Conservation (phyloP, 371 early-diverging fungal species). For the Cokeromyces recurvatus region DNA sequence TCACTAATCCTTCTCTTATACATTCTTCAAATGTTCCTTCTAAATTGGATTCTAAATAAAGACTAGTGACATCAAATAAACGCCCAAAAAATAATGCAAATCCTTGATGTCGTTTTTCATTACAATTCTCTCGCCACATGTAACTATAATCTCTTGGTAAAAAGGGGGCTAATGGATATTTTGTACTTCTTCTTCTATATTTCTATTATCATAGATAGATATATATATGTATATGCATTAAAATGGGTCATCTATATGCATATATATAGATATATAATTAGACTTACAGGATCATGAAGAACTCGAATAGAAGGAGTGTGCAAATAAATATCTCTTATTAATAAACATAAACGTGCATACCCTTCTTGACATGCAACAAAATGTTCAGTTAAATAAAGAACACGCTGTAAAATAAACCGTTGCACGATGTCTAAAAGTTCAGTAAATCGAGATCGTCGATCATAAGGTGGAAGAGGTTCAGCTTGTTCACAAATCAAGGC, state of each 20-base stretch:
- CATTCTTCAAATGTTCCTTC: constrained; percentile 50
- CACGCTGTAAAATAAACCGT: constrained; percentile 26
- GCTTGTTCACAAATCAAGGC: constrained; percentile 30
- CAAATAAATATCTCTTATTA: constrained; percentile 33
- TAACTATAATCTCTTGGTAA: constrained; percentile 41
- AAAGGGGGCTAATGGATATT: constrained; percentile 46
- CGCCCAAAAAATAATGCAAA: constrained; percentile 43
- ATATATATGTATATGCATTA: not conserved
- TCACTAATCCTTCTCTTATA: constrained; percentile 36
- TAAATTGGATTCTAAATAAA: constrained; percentile 41
- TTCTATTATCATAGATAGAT: constrained; percentile 17
- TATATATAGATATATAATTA: too few species aligned
- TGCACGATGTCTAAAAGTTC: constrained; percentile 33
- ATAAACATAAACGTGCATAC: constrained; percentile 37
- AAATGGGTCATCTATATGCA: too few species aligned
- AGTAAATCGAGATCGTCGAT: constrained; percentile 32
- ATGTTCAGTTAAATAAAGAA: too few species aligned
- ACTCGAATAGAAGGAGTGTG: constrained; percentile 38
- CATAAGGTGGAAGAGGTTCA: constrained; percentile 18
- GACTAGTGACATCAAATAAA: constrained; percentile 38
- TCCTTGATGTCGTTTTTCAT: constrained; percentile 16
- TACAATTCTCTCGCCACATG: constrained; percentile 40
- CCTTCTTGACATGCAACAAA: too few species aligned
- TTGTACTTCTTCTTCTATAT: constrained; percentile 47
- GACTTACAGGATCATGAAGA: constrained; percentile 44